Percentiles rank a stretch among this genome's conserved stretches.
Evolutionary conservation across 257 asterid genomes (phyloP).

Genomic region (Rehmannia glutinosa): DNA sequence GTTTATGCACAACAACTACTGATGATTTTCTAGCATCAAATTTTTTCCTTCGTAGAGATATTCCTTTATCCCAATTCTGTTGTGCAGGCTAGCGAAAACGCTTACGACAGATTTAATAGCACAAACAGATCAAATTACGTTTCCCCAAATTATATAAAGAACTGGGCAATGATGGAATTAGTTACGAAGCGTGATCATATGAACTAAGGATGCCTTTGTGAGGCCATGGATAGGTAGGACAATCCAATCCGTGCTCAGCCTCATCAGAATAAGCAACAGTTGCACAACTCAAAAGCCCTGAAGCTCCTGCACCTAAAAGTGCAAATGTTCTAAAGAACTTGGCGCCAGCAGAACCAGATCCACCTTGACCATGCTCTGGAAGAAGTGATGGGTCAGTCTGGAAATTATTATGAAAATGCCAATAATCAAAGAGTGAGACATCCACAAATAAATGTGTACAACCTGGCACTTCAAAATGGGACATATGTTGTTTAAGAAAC

Average conservation of each 20-base stretch:
- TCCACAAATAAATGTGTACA: not conserved
- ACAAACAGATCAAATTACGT: not conserved
- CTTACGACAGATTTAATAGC: not conserved
- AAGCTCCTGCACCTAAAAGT: conserved; percentile 50
- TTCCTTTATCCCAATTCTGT: not conserved
- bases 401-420: conserved; percentile 10
- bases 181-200: conserved; percentile 72
- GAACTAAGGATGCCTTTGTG: conserved; percentile 64
- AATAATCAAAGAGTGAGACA: not conserved
- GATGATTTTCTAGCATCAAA: not conserved
- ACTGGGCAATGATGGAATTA: not conserved
- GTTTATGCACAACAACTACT: not conserved
- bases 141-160: not conserved
- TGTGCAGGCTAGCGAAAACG: not conserved
- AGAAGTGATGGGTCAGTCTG: conserved; percentile 25
- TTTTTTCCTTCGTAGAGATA: not conserved
- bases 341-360: conserved; percentile 28
- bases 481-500: not conserved
- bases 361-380: conserved; percentile 31
- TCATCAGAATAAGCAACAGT: conserved; percentile 54
- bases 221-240: conserved; percentile 67
- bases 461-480: not conserved
- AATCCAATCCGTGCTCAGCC: conserved; percentile 61
- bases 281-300: conserved; percentile 48
- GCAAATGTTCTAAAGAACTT: conserved; percentile 37